Base-by-base conservation (phyloP, 2,329 filamentous ascomycete species). In the Diaporthe citri region DNA sequence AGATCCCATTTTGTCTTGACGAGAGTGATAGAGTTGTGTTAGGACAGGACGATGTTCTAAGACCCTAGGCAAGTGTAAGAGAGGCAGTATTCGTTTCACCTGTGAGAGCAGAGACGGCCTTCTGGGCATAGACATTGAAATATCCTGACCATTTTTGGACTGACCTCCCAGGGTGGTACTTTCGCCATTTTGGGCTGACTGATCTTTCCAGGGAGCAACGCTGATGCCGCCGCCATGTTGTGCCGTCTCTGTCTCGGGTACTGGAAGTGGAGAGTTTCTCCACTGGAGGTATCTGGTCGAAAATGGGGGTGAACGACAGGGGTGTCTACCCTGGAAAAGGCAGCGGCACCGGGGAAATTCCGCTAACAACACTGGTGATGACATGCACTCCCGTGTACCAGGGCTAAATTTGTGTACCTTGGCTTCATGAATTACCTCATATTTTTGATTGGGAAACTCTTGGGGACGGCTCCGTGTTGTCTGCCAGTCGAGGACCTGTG, bases 1-100 rank as follows among this genome's bases (percentile, higher is more conserved):
- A 15, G 75, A 76, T 31, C 72, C 74, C 74, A 76, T 76, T 20
- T 3, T 71, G 10, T n/a, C 4, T n/a, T 28, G 59, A n/a, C 1
- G 7, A 12, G 17, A 1, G 2, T 13, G 25, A 15, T n/a, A 25
- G 4, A 2, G 17, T 2, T 20, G 31, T 41, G n/a, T 8, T 3
- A 25, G n/a, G 8, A 28, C 1, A 22, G 3, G 34, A 28, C 4
- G 22, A 28, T 55, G 34, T 28, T 13, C 4, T 25, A 2, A 6
- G 22, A 69, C 17, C 5, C 15, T 28, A 1, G 7, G 17, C 10
- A 9, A 41, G 3, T 39, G 22, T 55, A 34, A 12, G 22, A 20
- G 12, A 28, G 34, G 55, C 48, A 52, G 20, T 20, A 15, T 2
- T 1, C 17, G 4, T 25, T 28, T 69, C 4, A 55, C 34, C 41